phyloP scores from a whole-genome alignment of 2,329 filamentous ascomycete species.

The Erysiphe pulchra region DNA sequence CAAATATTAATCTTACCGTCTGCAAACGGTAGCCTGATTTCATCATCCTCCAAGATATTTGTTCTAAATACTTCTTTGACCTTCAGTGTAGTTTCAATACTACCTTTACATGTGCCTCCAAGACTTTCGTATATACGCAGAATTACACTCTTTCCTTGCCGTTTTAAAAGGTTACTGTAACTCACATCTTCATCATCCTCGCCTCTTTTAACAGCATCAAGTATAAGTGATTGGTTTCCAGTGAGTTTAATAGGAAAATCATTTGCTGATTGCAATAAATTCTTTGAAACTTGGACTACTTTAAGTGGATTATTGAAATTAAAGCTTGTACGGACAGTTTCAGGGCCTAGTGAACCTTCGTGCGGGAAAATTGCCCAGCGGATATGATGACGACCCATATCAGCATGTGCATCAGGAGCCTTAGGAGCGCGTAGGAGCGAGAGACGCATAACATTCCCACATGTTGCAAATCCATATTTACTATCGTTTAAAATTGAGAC shows the following conservation, averaged over 20 bases:
- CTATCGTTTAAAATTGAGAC: constrained; percentile 85
- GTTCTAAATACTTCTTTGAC: constrained; percentile 59
- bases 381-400: constrained; percentile 76
- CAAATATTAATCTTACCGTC: constrained; percentile 31
- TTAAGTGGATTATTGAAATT: constrained; percentile 72
- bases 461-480: constrained; percentile 88
- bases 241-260: constrained; percentile 37
- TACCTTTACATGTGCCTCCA: constrained; percentile 53
- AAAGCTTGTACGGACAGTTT: constrained; percentile 59
- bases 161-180: constrained; percentile 31
- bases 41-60: constrained; percentile 73
- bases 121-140: constrained; percentile 70
- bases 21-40: constrained; percentile 29
- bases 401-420: constrained; percentile 75
- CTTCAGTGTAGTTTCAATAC: constrained; percentile 36
- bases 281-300: constrained; percentile 20
- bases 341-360: constrained; percentile 38
- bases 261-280: constrained; percentile 17
- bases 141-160: constrained; percentile 56
- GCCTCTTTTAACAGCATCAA: constrained; percentile 86
- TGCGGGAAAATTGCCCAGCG: constrained; percentile 83
- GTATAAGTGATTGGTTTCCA: constrained; percentile 40
- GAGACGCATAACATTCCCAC: constrained; percentile 70
- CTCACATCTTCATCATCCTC: constrained; percentile 60
- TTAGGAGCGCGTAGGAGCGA: constrained; percentile 71